These are phyloP conservation scores for Cutaneotrichosporon sp. DNA, from an alignment of 1,284 basidiomycete genomes.

Conservation along the genomic window DNA sequence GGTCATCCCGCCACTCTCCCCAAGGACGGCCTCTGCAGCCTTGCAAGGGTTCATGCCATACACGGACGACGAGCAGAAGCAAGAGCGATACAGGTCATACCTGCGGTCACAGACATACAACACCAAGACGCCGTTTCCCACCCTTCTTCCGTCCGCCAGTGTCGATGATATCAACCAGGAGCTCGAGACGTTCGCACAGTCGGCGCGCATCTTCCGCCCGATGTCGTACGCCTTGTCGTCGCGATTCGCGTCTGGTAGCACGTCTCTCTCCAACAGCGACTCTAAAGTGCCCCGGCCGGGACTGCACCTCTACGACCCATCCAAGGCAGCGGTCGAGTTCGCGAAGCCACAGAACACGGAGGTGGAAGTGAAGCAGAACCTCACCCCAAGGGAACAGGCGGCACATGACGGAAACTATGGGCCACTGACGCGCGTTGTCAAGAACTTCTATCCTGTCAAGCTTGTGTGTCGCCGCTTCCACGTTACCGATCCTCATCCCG, in stretches of 20 bases:
- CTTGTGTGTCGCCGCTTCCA: conserved; percentile 93
- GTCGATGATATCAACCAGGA: conserved; percentile 75
- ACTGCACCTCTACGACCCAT: conserved; percentile 62
- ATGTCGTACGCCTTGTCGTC: conserved; percentile 88
- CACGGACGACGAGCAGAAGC: conserved; percentile 70
- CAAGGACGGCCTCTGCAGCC: conserved; percentile 79
- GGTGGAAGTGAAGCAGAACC: conserved; percentile 55
- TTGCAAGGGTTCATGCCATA: conserved; percentile 89
- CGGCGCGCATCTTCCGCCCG: conserved; percentile 87
- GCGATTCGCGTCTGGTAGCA: conserved; percentile 74
- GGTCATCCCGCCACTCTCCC: conserved; percentile 62
- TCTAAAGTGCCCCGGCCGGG: conserved; percentile 68
- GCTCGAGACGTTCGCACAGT: conserved; percentile 78
- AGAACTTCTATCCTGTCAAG: conserved; percentile 72
- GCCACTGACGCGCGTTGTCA: conserved; percentile 70
- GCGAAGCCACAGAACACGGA: conserved; percentile 51
- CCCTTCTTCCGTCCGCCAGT: conserved; percentile 61
- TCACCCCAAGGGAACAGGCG: conserved; percentile 74
- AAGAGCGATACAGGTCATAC: conserved; percentile 80
- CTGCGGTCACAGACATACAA: conserved; percentile 67
- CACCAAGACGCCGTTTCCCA: conserved; percentile 54
- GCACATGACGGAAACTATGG: conserved; percentile 86
- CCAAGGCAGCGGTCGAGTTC: conserved; percentile 33
- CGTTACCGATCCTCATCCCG: conserved; percentile 75
- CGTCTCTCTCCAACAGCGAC: conserved; percentile 57